Base-by-base conservation (phyloP, 257 asterid species). In the Solanum megistacrolobum region DNA sequence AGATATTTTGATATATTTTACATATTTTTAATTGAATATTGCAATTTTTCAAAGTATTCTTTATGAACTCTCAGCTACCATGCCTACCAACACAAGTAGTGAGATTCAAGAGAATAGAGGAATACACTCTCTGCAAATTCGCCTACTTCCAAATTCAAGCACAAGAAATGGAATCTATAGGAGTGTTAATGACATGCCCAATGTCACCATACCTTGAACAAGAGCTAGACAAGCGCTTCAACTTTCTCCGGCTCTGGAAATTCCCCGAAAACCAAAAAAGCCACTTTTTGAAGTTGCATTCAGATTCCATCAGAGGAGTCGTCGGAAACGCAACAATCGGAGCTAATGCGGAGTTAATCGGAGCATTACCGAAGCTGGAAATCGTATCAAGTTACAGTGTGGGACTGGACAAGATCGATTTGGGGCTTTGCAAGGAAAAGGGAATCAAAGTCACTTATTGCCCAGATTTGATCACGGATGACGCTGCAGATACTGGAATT, bases 401-500 rank as follows among this genome's bases (percentile, higher is more conserved):
- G 35, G 99, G 98, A 2, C 55, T 97, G 88, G 99, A 97, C 71
- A 96, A 93, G 86, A 90, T 97, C 48, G 99, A 97, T 89, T 52
- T 96, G 94, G 86, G 1, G 41, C 94, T 90, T 89, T 97, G 98
- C 12, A 89, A 85, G 89, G 98, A 95, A 87, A 94, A 74, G 89
- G 96, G 98, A 78, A 88, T 97, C 89, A 93, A 92, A 94, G 99
- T 96, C 86, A 92, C 97, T 21, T 92, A 93, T 88, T 95, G 98
- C 0, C 99, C 98, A 46, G 98, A 95, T 86, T 97, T 97, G 87
- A 88, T 97, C 88, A 95, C 98, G 16, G 98, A 94, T 60, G 99
- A 97, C 88, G 96, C 93, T 78, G 99, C 98, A 29, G 98, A 97
- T 89, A 39, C 95, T 75, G 98, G 98, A 18, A 91, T 96, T n/a